Evolutionary conservation across 768 basidiomycete species (phyloP), one percentile per base, ranked within the genome.

Genomic region (Cubamyces sp.): DNA sequence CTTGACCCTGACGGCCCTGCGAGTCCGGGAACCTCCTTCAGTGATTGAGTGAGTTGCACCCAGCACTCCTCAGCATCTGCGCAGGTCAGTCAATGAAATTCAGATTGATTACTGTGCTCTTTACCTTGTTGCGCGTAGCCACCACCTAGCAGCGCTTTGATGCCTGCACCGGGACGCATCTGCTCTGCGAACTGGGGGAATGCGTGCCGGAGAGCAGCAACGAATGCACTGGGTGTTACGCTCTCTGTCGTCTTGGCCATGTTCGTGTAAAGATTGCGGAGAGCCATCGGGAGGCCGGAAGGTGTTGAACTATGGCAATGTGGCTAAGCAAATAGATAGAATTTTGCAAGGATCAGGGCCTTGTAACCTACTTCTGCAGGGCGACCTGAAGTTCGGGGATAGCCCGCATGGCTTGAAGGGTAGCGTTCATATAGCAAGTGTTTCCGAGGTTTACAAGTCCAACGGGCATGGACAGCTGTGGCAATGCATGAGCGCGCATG

Each of bases 371-470:
- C 85, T 76, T 75, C 69, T 74, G 74, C 21, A 98, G 80, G 0
- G 92, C 91, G 1, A 80, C 72, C 69, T 91, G 88, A 5, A 99
- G 82, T 68, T 97, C 94, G 2, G 96, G 95, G 52, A 99, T 89
- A 3, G 92, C 87, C 23, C 94, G 90, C 64, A 99, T 82, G n/a
- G 91, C 88, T 78, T 99, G 97, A 1, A 98, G 79, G 1, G 92
- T 94, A 0, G 97, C 87, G 72, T 96, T 98, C 90, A 98, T 94
- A 77, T 99, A 99, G 70, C 96, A 98, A 0, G 96, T 98, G 72
- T 98, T 98, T 39, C 96, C 95, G 40, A 96, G 78, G 70, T 96
- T 96, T 70, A 78, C 80, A 53, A 96, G 77, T 16, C 94, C 94
- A 54, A 92, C 91, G 2, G 94, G 94, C 68, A 88, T 81, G 11